A percentile compares a stretch with the other conserved stretches of the same genome.
These are phyloP conservation scores for Royoungia palumana DNA, from an alignment of 768 basidiomycete genomes.

Conservation along the genomic window DNA sequence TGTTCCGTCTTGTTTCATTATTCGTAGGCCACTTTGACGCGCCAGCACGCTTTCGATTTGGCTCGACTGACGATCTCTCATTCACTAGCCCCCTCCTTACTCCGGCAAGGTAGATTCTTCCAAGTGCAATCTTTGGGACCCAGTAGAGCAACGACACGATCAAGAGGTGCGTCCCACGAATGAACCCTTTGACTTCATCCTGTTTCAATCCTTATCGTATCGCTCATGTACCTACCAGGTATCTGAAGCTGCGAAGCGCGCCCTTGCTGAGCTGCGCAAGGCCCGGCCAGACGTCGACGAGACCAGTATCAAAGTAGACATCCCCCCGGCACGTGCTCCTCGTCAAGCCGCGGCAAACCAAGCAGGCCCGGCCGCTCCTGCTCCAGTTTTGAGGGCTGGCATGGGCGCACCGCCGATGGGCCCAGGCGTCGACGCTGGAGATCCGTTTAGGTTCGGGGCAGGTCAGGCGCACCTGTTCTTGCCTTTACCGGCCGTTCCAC, in stretches of 20 bases:
- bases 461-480: constrained; percentile 14
- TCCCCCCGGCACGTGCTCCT: constrained; percentile 36
- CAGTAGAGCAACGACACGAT: constrained; percentile 59
- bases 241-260: constrained; percentile 60
- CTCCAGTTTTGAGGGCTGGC: no score
- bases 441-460: constrained; percentile 16
- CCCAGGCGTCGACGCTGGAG: neutral
- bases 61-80: constrained; percentile 5
- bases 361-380: no score
- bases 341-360: no score
- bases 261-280: constrained; percentile 57
- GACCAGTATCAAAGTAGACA: constrained; percentile 59
- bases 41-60: neutral
- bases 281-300: constrained; percentile 63
- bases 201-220: neutral
- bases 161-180: constrained; percentile 49
- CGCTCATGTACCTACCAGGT: constrained; percentile 44
- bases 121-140: constrained; percentile 70
- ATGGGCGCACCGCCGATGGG: neutral
- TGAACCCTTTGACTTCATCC: no score
- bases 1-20: neutral
- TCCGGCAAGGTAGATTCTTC: constrained; percentile 25
- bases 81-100: constrained; percentile 23
- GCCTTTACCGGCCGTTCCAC: neutral
- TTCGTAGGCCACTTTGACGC: no score